Evolutionary conservation across 2,329 filamentous ascomycete genomes (phyloP), one percentile per base, ranked within the genome.

Genomic region (Dothistroma septosporum): DNA sequence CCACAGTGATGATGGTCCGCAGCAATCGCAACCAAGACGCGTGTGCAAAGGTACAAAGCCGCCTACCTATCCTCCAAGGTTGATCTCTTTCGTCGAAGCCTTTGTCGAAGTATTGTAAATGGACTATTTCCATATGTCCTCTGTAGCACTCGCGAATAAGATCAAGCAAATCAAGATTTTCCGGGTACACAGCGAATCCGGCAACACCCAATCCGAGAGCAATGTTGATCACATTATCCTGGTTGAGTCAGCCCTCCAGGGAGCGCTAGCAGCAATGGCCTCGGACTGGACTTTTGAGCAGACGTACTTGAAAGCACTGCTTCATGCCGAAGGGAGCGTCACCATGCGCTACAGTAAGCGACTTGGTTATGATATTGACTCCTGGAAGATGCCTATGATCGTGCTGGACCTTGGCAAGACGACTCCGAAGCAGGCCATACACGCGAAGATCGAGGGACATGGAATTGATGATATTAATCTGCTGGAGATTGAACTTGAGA

Each of bases 401-500:
- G 47, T 31, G 9, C 37, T 54, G n/a, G 41, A 48, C 41, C 37
- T 47, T 9, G 24, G 33, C 14, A 49, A 47, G 33, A 28, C 46
- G 14, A 37, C 46, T 19, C 47, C 41, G 1, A 16, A 52, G 14
- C 14, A 22, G 19, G 44, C 22, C 28, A 48, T 57, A 22, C 41
- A 49, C 41, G 12, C 21, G 21, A 12, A 31, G 22, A 46, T 55
- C 47, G 47, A 49, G n/a, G 49, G 49, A 22, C 21, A 31, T 32
- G 50, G 55, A 14, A 28, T 61, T 14, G 55, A 58, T 32, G 52
- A 31, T 21, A 47, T 63, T 19, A 46, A 54, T 37, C 59, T 64
- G 31, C 28, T 61, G 10, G 52, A 57, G 47, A 47, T 50, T 9
- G 59, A 64, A 37, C 47, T 64, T 8, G 61, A 64, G 31, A 56